Conservation (phyloP, 208 protist species). For the Wallacemonas sp. region DNA sequence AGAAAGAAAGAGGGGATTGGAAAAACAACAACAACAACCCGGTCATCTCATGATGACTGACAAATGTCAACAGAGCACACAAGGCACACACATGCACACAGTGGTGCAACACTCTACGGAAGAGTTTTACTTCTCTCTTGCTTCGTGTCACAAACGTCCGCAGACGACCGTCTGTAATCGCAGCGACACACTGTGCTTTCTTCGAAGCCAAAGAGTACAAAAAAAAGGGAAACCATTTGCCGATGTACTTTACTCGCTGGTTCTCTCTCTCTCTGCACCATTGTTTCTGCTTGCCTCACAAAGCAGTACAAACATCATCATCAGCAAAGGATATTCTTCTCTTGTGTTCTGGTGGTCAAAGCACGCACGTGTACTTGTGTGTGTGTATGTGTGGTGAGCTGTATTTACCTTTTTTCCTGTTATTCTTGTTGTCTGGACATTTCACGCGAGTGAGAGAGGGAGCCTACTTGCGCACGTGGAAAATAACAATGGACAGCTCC, state of each 20-base stretch:
- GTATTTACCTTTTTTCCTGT: not conserved
- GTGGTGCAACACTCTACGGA: too few relatives aligned
- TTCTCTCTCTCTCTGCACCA: constrained; percentile 13
- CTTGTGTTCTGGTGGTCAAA: too few relatives aligned
- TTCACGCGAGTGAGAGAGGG: too few relatives aligned
- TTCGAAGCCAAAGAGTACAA: too few relatives aligned
- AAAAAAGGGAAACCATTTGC: constrained; percentile 18
- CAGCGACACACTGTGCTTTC: too few relatives aligned
- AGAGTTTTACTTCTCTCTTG: constrained; percentile 13
- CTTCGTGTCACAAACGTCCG: constrained; percentile 10
- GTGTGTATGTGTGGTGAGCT: too few relatives aligned
- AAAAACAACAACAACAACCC: too few relatives aligned
- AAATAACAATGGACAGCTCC: constrained; percentile 16
- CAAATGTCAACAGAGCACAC: too few relatives aligned
- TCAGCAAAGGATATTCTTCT: too few relatives aligned
- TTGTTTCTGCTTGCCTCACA: constrained; percentile 3
- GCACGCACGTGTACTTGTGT: too few relatives aligned
- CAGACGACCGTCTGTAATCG: not conserved
- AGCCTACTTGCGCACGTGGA: constrained; percentile 24
- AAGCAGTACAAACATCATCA: too few relatives aligned
- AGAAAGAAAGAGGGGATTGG: not conserved
- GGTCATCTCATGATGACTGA: too few relatives aligned
- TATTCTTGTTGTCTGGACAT: not conserved
- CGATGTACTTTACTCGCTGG: constrained; percentile 7
- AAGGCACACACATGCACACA: not conserved